These are phyloP conservation scores for Cystofilobasidium capitatum DNA, from an alignment of 768 basidiomycete species.

Conservation along the genomic window DNA sequence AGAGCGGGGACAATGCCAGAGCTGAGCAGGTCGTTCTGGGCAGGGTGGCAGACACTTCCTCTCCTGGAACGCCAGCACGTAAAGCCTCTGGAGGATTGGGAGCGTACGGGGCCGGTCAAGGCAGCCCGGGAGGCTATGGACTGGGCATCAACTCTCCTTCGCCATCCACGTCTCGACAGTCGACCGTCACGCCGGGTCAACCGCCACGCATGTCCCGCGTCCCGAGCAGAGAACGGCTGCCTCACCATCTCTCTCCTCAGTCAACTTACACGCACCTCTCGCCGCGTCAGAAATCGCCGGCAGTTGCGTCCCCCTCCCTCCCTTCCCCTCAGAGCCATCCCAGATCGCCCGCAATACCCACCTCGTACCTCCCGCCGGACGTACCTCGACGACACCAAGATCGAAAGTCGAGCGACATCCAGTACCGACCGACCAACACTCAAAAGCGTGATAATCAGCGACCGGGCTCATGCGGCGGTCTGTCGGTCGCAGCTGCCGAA, in stretches of 20 bases:
- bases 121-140: background rate
- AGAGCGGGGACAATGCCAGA: background rate
- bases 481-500: too few species aligned
- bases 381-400: background rate
- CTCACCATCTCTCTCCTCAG: background rate
- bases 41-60: background rate
- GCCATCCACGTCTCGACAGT: background rate
- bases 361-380: background rate
- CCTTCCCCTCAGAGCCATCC: background rate
- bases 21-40: background rate
- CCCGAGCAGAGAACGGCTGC: background rate
- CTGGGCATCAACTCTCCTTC: background rate
- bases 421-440: background rate
- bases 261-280: background rate
- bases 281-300: background rate
- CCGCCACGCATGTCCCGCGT: conserved; percentile 2
- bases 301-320: background rate
- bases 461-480: background rate
- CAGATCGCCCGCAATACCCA: background rate
- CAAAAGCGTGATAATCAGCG: background rate
- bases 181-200: background rate
- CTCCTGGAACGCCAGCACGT: background rate
- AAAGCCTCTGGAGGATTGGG: background rate
- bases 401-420: background rate
- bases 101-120: background rate